phyloP scores from a whole-genome alignment of 805 yeast species.

The Wickerhamiella kazuoi region DNA sequence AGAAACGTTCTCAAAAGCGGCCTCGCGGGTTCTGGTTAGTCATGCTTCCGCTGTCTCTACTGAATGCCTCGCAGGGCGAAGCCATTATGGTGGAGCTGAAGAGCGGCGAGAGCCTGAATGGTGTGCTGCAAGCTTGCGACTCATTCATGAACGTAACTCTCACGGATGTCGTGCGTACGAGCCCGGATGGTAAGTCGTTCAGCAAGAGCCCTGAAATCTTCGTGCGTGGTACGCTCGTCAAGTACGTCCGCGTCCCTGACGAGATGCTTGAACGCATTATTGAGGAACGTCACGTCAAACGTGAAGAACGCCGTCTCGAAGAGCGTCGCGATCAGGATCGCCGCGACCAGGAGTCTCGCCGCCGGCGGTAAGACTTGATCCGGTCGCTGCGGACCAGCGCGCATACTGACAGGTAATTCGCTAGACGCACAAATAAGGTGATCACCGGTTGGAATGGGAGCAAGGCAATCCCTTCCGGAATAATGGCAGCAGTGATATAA shows the following conservation, averaged over 20 bases:
- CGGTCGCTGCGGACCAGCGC: too few relatives aligned
- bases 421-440: too few relatives aligned
- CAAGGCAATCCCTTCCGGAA: too few relatives aligned
- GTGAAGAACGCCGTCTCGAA: slow-evolving; percentile 19
- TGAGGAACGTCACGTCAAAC: slow-evolving; percentile 21
- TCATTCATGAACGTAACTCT: slow-evolving; percentile 91
- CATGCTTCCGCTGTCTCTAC: slow-evolving; percentile 76
- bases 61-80: slow-evolving; percentile 81
- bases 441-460: too few relatives aligned
- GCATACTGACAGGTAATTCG: too few relatives aligned
- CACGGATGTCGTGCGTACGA: slow-evolving; percentile 40
- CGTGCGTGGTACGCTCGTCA: slow-evolving; percentile 19
- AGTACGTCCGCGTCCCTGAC: slow-evolving; percentile 27
- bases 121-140: slow-evolving; percentile 71
- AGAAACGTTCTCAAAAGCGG: too few relatives aligned
- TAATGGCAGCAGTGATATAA: too few relatives aligned
- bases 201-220: slow-evolving; percentile 11
- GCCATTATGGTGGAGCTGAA: slow-evolving; percentile 79
- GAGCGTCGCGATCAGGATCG: slow-evolving; percentile 2
- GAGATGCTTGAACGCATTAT: slow-evolving; percentile 23
- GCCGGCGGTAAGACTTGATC: neutral
- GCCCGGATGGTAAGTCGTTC: slow-evolving; percentile 6
- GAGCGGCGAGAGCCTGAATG: slow-evolving; percentile 77
- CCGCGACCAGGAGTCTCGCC: neutral
- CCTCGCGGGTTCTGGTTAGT: too few relatives aligned